phyloP scores from a whole-genome alignment of 2,329 filamentous ascomycete species.

The Fusarium avenaceum region DNA sequence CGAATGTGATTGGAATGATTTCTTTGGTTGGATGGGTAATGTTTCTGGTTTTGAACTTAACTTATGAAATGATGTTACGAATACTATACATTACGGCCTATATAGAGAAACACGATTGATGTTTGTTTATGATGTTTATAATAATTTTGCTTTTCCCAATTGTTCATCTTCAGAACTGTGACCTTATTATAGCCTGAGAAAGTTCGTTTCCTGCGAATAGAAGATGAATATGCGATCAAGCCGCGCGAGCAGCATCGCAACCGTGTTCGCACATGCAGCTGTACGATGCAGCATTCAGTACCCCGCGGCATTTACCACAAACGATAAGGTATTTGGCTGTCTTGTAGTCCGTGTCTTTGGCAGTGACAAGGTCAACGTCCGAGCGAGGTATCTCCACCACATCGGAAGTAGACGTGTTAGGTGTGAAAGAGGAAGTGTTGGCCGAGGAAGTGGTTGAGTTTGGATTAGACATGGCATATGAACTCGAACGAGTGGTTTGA shows the following conservation, averaged over 20 bases:
- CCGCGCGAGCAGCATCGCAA: constrained; percentile 28
- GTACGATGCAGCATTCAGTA: constrained; percentile 20
- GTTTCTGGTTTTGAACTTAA: constrained; percentile 31
- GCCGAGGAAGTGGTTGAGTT: neutral
- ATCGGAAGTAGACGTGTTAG: constrained; percentile 14
- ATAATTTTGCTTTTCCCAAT: neutral
- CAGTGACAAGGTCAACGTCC: constrained; percentile 11
- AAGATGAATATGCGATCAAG: constrained; percentile 6
- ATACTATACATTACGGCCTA: constrained; percentile 47
- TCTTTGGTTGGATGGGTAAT: constrained; percentile 36
- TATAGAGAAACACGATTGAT: constrained; percentile 46
- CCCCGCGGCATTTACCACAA: constrained; percentile 31
- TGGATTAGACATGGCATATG: constrained; percentile 18
- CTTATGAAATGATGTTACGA: constrained; percentile 46
- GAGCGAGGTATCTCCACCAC: constrained; percentile 30
- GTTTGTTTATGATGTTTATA: constrained; percentile 8
- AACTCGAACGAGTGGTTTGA: constrained; percentile 1
- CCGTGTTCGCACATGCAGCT: constrained; percentile 26
- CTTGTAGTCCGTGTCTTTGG: constrained; percentile 23
- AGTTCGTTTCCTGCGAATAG: neutral
- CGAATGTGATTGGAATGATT: constrained; percentile 25
- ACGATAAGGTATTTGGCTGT: constrained; percentile 23
- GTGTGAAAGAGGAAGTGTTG: constrained; percentile 2
- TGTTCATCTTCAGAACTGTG: neutral
- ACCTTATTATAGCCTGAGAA: neutral